Conservation (phyloP, 2,329 filamentous ascomycete species). For the Phialophora macrospora region DNA sequence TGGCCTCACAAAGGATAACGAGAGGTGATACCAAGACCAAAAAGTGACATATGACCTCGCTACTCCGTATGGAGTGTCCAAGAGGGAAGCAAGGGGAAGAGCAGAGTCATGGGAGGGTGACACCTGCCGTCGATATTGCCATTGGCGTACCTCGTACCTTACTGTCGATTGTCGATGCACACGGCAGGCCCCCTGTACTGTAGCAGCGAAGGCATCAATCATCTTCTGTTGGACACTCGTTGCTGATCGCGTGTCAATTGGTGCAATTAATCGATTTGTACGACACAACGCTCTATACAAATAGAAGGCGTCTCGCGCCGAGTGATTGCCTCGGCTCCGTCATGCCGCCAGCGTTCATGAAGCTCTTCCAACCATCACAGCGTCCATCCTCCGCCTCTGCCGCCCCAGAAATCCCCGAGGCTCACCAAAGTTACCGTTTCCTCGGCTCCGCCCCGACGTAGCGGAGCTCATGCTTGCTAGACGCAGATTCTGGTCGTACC, state of each 20-base stretch:
- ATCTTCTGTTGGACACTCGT: neutral
- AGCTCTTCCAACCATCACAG: constrained; percentile 33
- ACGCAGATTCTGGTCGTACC: constrained; percentile 54
- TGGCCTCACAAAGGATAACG: neutral
- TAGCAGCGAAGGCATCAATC: neutral
- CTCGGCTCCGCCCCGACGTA: constrained; percentile 47
- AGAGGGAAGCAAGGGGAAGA: neutral
- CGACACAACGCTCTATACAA: neutral
- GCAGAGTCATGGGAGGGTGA: neutral
- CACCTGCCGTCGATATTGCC: neutral
- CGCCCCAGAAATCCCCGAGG: constrained; percentile 53
- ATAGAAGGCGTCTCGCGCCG: neutral
- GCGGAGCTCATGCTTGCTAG: constrained; percentile 51
- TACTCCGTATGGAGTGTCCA: neutral
- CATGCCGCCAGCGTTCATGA: constrained; percentile 1
- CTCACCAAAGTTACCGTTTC: constrained; percentile 44
- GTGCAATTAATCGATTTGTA: neutral
- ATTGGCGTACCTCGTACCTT: no score
- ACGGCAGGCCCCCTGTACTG: neutral
- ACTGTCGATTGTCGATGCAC: neutral
- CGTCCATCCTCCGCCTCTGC: constrained; percentile 51
- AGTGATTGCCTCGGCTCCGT: neutral
- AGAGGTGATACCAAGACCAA: neutral
- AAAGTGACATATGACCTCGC: neutral
- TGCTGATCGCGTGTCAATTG: neutral